Conservation (phyloP, 179 eudicot genomes). For the Beta macrorhiza region DNA sequence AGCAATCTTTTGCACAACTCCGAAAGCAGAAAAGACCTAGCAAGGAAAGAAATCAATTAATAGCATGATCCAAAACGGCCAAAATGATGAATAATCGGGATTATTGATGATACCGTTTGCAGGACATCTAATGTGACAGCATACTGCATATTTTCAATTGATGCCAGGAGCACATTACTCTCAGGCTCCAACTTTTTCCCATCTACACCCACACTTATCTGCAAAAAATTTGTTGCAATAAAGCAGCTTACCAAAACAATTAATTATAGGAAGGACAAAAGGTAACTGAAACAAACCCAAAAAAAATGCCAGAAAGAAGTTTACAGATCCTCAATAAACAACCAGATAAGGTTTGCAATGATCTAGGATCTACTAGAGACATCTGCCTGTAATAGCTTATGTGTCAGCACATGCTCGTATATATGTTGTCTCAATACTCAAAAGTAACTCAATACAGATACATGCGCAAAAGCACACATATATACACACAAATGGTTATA, state of each 20-base stretch:
- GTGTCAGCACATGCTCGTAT: neutral
- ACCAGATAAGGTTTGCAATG: neutral
- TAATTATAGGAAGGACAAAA: neutral
- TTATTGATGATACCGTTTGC: constrained; percentile 60
- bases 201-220: constrained; percentile 71
- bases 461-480: neutral
- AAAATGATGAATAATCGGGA: neutral
- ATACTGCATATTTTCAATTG: constrained; percentile 95
- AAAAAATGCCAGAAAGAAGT: neutral
- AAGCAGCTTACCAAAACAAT: neutral
- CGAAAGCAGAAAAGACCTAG: constrained; percentile 95
- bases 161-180: constrained; percentile 95
- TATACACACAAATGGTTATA: neutral
- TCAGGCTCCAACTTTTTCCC: constrained; percentile 88
- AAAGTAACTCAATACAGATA: neutral
- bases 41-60: constrained; percentile 11
- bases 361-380: neutral
- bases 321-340: neutral
- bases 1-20: constrained; percentile 93
- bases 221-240: constrained; percentile 25
- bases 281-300: neutral
- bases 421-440: neutral
- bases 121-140: constrained; percentile 88
- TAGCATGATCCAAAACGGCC: neutral
- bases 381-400: neutral